Base-by-base conservation (phyloP, 352 stramenopile genomes). In the Detonula confervacea region DNA sequence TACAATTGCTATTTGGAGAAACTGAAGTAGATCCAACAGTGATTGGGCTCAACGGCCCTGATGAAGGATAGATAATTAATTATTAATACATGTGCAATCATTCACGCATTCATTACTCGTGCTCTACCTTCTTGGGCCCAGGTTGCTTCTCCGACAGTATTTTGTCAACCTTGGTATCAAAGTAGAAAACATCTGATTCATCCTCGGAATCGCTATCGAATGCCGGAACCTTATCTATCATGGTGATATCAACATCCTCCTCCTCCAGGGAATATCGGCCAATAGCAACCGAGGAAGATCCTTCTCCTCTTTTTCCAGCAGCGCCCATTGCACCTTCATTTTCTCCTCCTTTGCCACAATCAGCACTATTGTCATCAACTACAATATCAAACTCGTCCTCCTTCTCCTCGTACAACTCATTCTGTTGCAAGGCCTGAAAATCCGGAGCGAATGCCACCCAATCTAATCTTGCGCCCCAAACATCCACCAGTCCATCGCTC, bases 341-440 rank as follows among this genome's bases (percentile, higher is more conserved):
- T 63, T 59, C 70, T 22, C 73, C 64, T 35, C 66, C 68, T 44
- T 87, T 35, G n/a, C 47, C 6, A 37, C 30, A 37, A 37, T 37
- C 30, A 37, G 30, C 30, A 37, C 8, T 57, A 9, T 78, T 35
- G 6, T 56, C 62, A 70, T 84, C 64, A 30, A 79, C 63, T 0
- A 86, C 70, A 61, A 92, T 64, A 64, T 92, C 89, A 74, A 92
- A 88, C 65, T 92, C 84, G 67, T 91, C 87, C 44, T 94, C 89
- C 30, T 65, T 77, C 65, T 87, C 78, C 39, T 90, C 81, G 55
- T 94, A 94, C 56, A 91, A 78, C n/a, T 92, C 78, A 80, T 92
- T 94, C 39, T 66, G 63, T n/a, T 82, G 78, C 37, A 92, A 70
- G 14, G 85, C 80, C 60, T 94, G 87, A 66, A 94, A 94, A 70